Conservation (phyloP, 1,284 basidiomycete genomes). For the Bjerkandera adusta region DNA sequence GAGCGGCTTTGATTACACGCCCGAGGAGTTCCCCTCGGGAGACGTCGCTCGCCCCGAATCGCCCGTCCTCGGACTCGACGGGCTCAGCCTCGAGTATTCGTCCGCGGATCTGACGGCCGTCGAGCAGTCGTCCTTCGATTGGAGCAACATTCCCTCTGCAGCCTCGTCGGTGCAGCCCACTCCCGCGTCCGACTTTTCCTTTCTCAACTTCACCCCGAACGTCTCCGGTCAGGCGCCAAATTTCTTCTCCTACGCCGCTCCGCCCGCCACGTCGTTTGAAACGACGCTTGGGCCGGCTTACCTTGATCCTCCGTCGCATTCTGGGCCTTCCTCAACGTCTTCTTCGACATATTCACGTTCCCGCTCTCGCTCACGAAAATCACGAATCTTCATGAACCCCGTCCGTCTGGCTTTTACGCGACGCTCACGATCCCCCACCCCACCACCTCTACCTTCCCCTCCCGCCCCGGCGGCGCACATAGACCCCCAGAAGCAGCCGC, state of each 20-base stretch:
- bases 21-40: conserved; percentile 1
- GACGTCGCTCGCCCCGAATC: conserved; percentile 24
- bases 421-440: conserved; percentile 26
- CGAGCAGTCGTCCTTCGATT: conserved; percentile 16
- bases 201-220: conserved; percentile 26
- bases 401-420: conserved; percentile 25
- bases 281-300: conserved; percentile 17
- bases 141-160: conserved; percentile 19
- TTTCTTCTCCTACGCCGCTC: conserved; percentile 20
- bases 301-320: conserved; percentile 23
- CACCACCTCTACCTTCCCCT: conserved; percentile 1
- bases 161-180: conserved; percentile 19
- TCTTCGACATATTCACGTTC: conserved; percentile 29
- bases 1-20: conserved; percentile 12
- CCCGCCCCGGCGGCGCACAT: conserved; percentile 18
- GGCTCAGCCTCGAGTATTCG: conserved; percentile 15
- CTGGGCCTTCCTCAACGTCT: conserved; percentile 28
- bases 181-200: conserved; percentile 27
- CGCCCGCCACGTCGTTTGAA: conserved; percentile 16
- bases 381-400: conserved; percentile 39
- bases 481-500: conserved; percentile 20
- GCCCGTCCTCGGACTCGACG: conserved; percentile 25
- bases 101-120: conserved; percentile 15
- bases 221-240: conserved; percentile 17
- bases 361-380: conserved; percentile 22